Base-by-base conservation (phyloP, 257 asterid species). In the Solanum boliviense region DNA sequence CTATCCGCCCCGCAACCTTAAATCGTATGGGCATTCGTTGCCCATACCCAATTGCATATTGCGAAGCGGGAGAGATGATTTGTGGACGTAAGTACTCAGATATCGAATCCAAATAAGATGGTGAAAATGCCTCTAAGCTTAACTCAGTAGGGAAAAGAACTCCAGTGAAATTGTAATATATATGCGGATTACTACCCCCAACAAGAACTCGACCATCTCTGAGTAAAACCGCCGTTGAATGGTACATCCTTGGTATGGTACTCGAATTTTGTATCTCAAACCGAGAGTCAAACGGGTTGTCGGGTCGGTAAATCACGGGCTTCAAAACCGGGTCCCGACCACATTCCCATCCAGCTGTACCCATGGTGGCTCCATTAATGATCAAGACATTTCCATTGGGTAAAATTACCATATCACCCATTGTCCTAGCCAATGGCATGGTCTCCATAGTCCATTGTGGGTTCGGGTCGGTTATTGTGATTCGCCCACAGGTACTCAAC, bases 351-450 rank as follows among this genome's bases (percentile, higher is more conserved):
- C 89, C 91, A 3, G 89, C 91, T 0, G 91, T 52, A 16, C 91
- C 91, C 16, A 20, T 18, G 3, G 75, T 74, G 1, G 89, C 91
- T 35, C 91, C 91, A 21, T 87, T 89, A 6, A 89, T 65, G 21
- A 89, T 89, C 74, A 89, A 67, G 10, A 89, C 86, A 9, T 89
- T 67, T 0, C 88, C 89, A 44, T 74, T 87, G 9, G 91, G 91
- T 13, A 89, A 81, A 15, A 67, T 52, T 15, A 89, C 41, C 91
- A 89, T 89, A 46, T 89, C 91, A 25, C 91, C 91, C 91, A 89
- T 89, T 27, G 88, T 72, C 20, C 91, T 52, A 32, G 84, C 84
- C 67, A 36, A 39, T 48, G 91, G 91, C 89, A 89, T 87, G 7
- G 83, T 83, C 34, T 87, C 89, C 88, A 87, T 74, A 5, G 9